Evolutionary conservation across 2,329 filamentous ascomycete genomes (phyloP).

Genomic region (Cryphonectria nitschkei): DNA sequence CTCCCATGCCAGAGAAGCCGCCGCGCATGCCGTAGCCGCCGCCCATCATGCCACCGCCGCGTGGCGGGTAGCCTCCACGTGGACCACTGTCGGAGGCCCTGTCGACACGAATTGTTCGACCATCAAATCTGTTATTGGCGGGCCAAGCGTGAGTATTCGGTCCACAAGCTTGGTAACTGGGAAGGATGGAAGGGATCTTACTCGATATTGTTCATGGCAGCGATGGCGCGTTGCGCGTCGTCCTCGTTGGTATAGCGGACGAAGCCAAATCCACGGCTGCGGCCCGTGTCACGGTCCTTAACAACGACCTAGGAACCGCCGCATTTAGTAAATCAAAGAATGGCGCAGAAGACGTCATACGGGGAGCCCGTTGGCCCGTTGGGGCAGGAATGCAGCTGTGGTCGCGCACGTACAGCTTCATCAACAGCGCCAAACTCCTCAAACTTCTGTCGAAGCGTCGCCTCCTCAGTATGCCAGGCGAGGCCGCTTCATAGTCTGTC

Average conservation of each 20-base stretch:
- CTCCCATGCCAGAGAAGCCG: conserved; percentile 40
- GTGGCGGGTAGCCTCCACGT: conserved; percentile 60
- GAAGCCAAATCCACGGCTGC: conserved; percentile 96
- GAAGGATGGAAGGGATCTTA: conserved; percentile 50
- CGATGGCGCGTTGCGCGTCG: conserved; percentile 78
- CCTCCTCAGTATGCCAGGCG: conserved; percentile 96
- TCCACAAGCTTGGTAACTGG: background rate
- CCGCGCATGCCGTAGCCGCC: conserved; percentile 41
- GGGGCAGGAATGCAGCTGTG: background rate
- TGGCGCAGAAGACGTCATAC: background rate
- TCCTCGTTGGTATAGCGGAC: conserved; percentile 81
- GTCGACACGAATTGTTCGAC: conserved; percentile 91
- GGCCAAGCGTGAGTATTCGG: background rate
- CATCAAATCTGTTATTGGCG: conserved; percentile 73
- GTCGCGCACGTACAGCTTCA: conserved; percentile 79
- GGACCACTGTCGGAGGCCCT: conserved; percentile 84
- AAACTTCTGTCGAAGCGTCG: conserved; percentile 85
- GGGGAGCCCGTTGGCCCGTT: background rate
- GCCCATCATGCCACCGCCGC: conserved; percentile 43
- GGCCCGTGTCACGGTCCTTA: conserved; percentile 94
- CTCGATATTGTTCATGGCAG: conserved; percentile 87
- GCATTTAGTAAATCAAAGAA: background rate
- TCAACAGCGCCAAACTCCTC: conserved; percentile 88
- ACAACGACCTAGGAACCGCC: conserved; percentile 77
- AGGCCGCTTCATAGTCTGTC: conserved; percentile 69